phyloP scores from a whole-genome alignment of 2,329 filamentous ascomycete species.

The Trichothecium roseum region DNA sequence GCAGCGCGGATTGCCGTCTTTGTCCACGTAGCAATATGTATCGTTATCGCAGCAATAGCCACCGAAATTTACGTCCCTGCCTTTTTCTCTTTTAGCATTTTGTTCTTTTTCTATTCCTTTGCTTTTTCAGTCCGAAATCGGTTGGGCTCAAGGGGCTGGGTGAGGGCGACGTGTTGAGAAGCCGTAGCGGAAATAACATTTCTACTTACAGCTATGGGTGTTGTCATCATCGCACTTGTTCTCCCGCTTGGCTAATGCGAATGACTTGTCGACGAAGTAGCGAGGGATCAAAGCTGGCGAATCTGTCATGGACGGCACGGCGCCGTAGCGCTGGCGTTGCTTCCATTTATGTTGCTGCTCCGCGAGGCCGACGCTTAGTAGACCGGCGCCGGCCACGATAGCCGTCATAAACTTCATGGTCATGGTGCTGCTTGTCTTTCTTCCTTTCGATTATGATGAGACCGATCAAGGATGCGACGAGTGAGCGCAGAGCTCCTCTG shows the following conservation, averaged over 20 bases:
- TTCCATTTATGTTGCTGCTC: too few species aligned
- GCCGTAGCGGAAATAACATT: too few species aligned
- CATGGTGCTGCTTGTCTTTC: too few species aligned
- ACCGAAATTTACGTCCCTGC: slow-evolving; percentile 28
- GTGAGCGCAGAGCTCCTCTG: too few species aligned
- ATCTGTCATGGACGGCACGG: background rate
- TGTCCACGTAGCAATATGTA: slow-evolving; percentile 34
- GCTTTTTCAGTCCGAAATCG: too few species aligned
- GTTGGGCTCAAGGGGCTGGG: slow-evolving; percentile 1
- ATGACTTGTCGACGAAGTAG: slow-evolving; percentile 16
- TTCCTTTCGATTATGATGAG: too few species aligned
- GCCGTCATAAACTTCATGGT: slow-evolving; percentile 1
- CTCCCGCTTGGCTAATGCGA: slow-evolving; percentile 16
- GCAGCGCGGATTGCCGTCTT: slow-evolving; percentile 21
- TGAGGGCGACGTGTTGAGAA: background rate
- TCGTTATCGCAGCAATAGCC: slow-evolving; percentile 31
- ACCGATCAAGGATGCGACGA: too few species aligned
- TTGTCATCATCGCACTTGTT: slow-evolving; percentile 13
- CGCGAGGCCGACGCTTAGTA: slow-evolving; percentile 1
- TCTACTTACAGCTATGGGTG: slow-evolving; percentile 17
- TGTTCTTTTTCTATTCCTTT: background rate
- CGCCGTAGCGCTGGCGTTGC: slow-evolving; percentile 1
- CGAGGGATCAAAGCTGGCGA: slow-evolving; percentile 14
- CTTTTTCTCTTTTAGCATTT: slow-evolving; percentile 16
- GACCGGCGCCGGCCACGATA: background rate